These are phyloP conservation scores for Trichosanthes truncata DNA, from an alignment of 306 rosid genomes.

Conservation along the genomic window DNA sequence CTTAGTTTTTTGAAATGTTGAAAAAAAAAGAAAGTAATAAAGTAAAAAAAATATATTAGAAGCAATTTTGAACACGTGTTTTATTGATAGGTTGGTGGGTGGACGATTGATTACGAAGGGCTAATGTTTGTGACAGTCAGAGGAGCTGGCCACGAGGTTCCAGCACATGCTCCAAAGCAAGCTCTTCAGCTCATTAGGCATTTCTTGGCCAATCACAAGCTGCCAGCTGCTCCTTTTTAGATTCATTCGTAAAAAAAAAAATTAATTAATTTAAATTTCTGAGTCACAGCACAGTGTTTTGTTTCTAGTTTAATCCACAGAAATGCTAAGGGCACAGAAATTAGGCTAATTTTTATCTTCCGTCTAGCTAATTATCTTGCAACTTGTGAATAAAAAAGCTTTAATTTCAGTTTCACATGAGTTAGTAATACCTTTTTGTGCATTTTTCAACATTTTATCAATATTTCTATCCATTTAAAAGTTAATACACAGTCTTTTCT, in stretches of 20 bases:
- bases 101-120: conserved; percentile 35
- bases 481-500: too few relatives aligned
- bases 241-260: too few relatives aligned
- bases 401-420: too few relatives aligned
- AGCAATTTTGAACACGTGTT: not conserved
- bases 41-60: too few relatives aligned
- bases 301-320: not conserved
- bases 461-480: too few relatives aligned
- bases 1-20: too few relatives aligned
- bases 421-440: too few relatives aligned
- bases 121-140: conserved; percentile 33
- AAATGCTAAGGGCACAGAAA: not conserved
- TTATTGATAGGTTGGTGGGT: conserved; percentile 33
- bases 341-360: not conserved
- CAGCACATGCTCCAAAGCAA: conserved; percentile 24
- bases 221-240: conserved; percentile 25
- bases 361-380: too few relatives aligned
- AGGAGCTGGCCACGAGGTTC: conserved; percentile 47
- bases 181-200: conserved; percentile 23
- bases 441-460: too few relatives aligned
- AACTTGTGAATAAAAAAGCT: too few relatives aligned
- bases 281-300: not conserved
- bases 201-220: conserved; percentile 17
- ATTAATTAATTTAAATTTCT: not conserved
- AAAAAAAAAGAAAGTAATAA: too few relatives aligned